Evolutionary conservation across 352 stramenopile species (phyloP), one percentile per base, ranked within the genome.

Genomic region (Globisporangium cylindrosporum): DNA sequence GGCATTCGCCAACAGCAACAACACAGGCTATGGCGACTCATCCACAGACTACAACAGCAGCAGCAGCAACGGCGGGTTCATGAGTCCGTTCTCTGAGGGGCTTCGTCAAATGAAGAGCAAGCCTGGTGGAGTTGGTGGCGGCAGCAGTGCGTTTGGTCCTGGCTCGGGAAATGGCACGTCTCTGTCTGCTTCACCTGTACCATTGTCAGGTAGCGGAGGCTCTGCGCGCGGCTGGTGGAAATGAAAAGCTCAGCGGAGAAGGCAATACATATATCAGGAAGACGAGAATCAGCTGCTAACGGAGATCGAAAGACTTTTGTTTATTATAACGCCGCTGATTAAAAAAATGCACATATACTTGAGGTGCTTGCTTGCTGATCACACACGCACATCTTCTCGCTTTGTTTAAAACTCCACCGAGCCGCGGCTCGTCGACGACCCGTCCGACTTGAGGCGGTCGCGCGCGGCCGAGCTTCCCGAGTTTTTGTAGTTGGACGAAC

Each of bases 381-480:
- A 25, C 67, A 38, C 48, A 20, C 51, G 25, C 34, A n/a, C 18
- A n/a, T 46, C 20, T 29, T 2, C 32, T 57, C 27, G 27, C 20
- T 29, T 10, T 4, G 4, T 29, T 85, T 73, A 90, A 77, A 88
- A 90, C 70, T 90, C 81, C 43, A 90, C 78, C 7, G 81, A 90
- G 25, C 69, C 78, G 36, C 75, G 77, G 56, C 73, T 79, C 38
- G 67, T 71, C 48, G 72, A 58, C 14, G 70, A 73, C 18, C 4
- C 56, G 43, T 46, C 71, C 64, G 64, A 69, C 29, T 64, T 62
- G 18, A 71, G 72, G 51, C 73, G 74, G 27, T 38, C 55, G 43
- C 69, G 70, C n/a, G 55, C 58, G 25, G 41, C 54, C 14, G 25
- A 22, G n/a, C 34, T 60, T 15, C 32, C 60, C n/a, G 59, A 49